A percentile compares a stretch with the other conserved stretches of the same genome.
Conservation (phyloP, 2,329 filamentous ascomycete species). For the Cladophialophora bantiana region DNA sequence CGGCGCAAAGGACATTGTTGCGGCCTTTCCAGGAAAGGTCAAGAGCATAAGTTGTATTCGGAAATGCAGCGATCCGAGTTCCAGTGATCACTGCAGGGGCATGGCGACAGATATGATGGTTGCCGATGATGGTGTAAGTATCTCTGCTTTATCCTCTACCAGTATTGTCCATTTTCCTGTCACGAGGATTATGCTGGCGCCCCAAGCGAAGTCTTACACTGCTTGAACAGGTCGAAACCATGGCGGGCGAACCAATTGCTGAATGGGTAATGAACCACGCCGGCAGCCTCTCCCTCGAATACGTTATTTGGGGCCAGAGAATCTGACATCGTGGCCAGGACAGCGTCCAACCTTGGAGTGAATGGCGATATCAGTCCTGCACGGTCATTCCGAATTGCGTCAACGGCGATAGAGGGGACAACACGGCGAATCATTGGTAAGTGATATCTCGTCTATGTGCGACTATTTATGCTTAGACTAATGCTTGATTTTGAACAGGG, state of each 20-base stretch:
- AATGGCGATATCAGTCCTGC: conserved; percentile 45
- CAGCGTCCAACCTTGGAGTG: conserved; percentile 49
- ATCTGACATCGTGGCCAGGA: conserved; percentile 55
- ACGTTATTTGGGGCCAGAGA: conserved; percentile 60
- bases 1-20: conserved; percentile 39
- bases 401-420: conserved; percentile 52
- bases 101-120: conserved; percentile 46
- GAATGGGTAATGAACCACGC: conserved; percentile 59
- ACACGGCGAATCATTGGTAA: conserved; percentile 48
- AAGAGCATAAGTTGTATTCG: conserved; percentile 39
- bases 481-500: not conserved
- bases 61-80: conserved; percentile 37
- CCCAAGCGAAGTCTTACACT: not conserved
- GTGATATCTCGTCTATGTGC: not conserved
- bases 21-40: conserved; percentile 36
- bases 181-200: not conserved
- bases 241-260: conserved; percentile 54
- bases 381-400: conserved; percentile 37
- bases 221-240: conserved; percentile 44
- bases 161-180: not conserved
- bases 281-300: conserved; percentile 52
- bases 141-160: conserved; percentile 19
- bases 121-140: conserved; percentile 41
- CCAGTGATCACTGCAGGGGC: conserved; percentile 43
- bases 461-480: not conserved